Evolutionary conservation across 257 asterid genomes (phyloP).

Genomic region (Ballota nigra): DNA sequence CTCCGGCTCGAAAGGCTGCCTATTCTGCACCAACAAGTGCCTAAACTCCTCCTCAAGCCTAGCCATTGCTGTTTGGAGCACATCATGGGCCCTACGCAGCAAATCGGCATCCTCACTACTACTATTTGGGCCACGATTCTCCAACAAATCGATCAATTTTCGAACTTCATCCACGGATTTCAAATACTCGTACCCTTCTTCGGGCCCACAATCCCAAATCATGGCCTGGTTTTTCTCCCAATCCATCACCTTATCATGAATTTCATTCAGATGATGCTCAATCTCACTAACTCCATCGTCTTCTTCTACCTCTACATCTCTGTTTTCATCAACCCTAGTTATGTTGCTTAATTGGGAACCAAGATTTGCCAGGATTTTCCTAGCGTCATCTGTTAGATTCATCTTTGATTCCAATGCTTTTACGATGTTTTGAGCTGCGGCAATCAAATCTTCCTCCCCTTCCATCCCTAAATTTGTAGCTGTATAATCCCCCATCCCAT

Average conservation of each 20-base stretch:
- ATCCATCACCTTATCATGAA: constrained; percentile 57
- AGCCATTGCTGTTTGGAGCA: constrained; percentile 83
- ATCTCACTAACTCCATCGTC: constrained; percentile 45
- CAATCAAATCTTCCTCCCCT: constrained; percentile 71
- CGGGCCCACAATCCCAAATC: constrained; percentile 84
- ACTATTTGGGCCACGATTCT: constrained; percentile 33
- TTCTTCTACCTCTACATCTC: constrained; percentile 20
- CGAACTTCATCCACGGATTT: constrained; percentile 67
- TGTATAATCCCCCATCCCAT: constrained; percentile 58
- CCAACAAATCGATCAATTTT: constrained; percentile 55
- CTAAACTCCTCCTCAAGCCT: constrained; percentile 91
- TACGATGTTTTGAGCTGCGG: constrained; percentile 57
- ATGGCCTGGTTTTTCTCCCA: constrained; percentile 72
- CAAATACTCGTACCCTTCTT: constrained; percentile 65
- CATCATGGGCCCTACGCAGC: constrained; percentile 55
- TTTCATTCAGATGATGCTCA: constrained; percentile 51
- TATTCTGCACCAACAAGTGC: constrained; percentile 69
- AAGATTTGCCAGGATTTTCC: constrained; percentile 66
- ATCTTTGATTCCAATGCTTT: constrained; percentile 52
- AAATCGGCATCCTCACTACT: constrained; percentile 36
- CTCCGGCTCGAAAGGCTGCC: constrained; percentile 88
- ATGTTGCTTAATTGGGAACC: constrained; percentile 59
- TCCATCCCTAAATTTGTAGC: constrained; percentile 42
- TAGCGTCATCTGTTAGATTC: constrained; percentile 47
- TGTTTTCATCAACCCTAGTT: constrained; percentile 29